Base-by-base conservation (phyloP, 2,329 filamentous ascomycete genomes). In the Aspergillus sp. region DNA sequence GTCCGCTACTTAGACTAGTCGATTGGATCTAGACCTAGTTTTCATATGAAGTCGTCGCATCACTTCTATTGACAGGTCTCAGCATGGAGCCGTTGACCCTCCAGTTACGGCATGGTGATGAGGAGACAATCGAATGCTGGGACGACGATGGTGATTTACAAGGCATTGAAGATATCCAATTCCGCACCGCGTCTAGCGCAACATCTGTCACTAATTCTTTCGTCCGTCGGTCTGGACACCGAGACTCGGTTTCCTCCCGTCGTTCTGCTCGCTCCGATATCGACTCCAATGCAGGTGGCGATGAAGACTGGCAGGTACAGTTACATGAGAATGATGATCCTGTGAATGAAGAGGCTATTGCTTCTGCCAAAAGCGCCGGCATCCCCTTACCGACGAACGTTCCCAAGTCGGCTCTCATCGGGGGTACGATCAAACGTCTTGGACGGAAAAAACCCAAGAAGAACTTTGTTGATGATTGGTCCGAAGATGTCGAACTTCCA, bases 361-460 rank as follows among this genome's bases (percentile, higher is more conserved):
- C 87, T 26, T 87, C 89, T 6, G 91, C 90, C 30, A 86, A 89
- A 59, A 84, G 83, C 62, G 90, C 90, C 27, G 93, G 93, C 54
- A 95, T 98, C 51, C 91, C 93, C 6, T 81, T 97, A 44, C 93
- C 93, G 27, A 75, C 81, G 40, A 90, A 90, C 61, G 82, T 97
- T 29, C 90, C 91, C 1, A 82, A 87, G 28, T 95, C 91, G 13
- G 93, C 93, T 28, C 74, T 98, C 34, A 80, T 93, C 64, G 91
- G 91, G 42, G 93, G 93, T 41, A 91, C 90, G 7, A 97, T 97
- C 61, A 95, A 94, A 71, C 79, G 90, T 54, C 76, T 97, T 30
- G 90, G 90, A 39, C 82, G 82, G 46, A 79, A 81, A 53, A 89
- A 85, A 58, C 75, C 86, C 13, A 84, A 82, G 58, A 85, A 81